Evolutionary conservation across 768 basidiomycete species (phyloP).

Genomic region (Boletellus emodensis): DNA sequence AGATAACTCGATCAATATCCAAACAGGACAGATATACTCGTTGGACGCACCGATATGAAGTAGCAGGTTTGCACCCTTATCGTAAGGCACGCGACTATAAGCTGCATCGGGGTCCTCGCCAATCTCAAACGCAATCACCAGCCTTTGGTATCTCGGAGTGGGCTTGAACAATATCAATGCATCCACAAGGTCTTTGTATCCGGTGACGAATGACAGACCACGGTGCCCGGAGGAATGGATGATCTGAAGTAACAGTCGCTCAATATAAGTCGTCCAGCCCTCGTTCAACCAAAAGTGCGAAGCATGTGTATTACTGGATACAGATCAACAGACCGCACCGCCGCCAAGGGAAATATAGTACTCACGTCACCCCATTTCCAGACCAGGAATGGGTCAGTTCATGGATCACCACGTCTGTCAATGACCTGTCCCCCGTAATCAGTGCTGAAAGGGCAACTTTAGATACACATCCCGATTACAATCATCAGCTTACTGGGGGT

Average conservation of each 20-base stretch:
- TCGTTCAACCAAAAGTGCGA: constrained; percentile 90
- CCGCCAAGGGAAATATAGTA: constrained; percentile 9
- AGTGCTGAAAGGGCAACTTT: constrained; percentile 45
- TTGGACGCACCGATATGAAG: constrained; percentile 62
- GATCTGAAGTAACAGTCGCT: constrained; percentile 69
- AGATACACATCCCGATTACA: not conserved
- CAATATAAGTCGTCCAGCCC: constrained; percentile 93
- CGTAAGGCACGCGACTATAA: constrained; percentile 75
- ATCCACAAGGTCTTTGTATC: constrained; percentile 66
- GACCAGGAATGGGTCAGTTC: constrained; percentile 88
- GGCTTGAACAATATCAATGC: constrained; percentile 58
- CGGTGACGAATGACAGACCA: constrained; percentile 77
- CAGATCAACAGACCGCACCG: not conserved
- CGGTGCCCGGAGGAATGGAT: constrained; percentile 73
- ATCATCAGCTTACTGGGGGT: constrained; percentile 63
- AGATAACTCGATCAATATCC: not conserved
- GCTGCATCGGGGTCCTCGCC: constrained; percentile 80
- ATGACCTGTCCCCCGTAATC: constrained; percentile 78
- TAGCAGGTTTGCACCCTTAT: constrained; percentile 87
- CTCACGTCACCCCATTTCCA: constrained; percentile 83
- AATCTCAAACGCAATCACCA: constrained; percentile 65
- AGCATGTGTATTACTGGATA: constrained; percentile 57
- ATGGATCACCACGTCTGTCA: constrained; percentile 88
- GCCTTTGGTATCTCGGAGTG: constrained; percentile 67
- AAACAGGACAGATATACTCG: too few species aligned